A percentile compares a stretch with the other conserved stretches of the same genome.
Evolutionary conservation across 345 rosid genomes (phyloP).

Genomic region (Luvunga scandens): DNA sequence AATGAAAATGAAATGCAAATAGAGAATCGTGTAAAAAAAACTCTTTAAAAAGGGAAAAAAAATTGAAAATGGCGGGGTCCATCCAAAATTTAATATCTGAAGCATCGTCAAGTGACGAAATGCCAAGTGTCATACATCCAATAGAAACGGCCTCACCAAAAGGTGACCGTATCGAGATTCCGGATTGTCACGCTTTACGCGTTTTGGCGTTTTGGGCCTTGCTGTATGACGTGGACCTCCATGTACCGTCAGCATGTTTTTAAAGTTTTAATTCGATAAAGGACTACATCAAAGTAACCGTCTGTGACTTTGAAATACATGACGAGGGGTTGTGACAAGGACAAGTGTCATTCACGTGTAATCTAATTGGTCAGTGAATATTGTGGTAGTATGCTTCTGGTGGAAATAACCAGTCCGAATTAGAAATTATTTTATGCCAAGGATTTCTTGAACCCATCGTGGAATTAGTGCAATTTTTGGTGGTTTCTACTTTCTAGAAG

Average conservation of each 20-base stretch:
- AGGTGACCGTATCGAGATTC: constrained; percentile 30
- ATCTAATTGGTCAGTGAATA: constrained; percentile 10
- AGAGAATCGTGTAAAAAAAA: neutral
- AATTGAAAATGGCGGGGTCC: constrained; percentile 18
- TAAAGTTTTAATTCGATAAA: constrained; percentile 27
- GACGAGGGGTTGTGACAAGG: neutral
- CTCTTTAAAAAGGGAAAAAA: neutral
- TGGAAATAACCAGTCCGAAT: neutral
- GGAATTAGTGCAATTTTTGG: constrained; percentile 18
- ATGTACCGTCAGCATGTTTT: constrained; percentile 42
- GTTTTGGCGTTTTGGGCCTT: constrained; percentile 43
- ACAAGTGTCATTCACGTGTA: too few species aligned
- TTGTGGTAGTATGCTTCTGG: neutral
- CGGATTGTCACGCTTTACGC: constrained; percentile 51
- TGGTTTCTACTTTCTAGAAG: constrained; percentile 32
- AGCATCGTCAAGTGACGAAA: neutral
- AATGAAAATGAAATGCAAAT: constrained; percentile 26
- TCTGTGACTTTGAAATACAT: neutral
- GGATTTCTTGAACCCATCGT: constrained; percentile 15
- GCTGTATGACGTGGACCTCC: constrained; percentile 54
- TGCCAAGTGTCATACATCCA: constrained; percentile 24
- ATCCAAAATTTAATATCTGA: constrained; percentile 16
- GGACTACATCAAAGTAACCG: constrained; percentile 18
- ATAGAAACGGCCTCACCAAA: constrained; percentile 17
- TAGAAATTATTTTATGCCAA: neutral